Conservation (phyloP, 1,284 basidiomycete species). For the Austroboletus niveus region DNA sequence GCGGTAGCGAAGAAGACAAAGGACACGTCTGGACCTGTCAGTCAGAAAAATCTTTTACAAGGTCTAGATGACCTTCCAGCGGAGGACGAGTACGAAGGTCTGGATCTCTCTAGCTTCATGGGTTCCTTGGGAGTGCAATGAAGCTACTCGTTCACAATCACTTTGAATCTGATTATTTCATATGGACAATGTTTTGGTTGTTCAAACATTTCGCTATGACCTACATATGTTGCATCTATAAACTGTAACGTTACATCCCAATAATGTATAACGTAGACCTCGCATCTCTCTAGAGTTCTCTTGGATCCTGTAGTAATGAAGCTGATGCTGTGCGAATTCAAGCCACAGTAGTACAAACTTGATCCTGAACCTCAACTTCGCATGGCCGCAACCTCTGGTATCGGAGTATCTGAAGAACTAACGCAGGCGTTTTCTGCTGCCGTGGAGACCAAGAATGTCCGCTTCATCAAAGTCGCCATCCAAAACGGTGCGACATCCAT, state of each 20-base stretch:
- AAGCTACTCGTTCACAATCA: not conserved
- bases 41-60: slow-evolving; percentile 78
- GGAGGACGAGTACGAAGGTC: slow-evolving; percentile 86
- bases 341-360: not conserved
- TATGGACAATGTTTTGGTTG: slow-evolving; percentile 16
- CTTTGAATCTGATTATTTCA: slow-evolving; percentile 14
- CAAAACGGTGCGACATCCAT: slow-evolving; percentile 54
- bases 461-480: slow-evolving; percentile 76
- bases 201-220: slow-evolving; percentile 18
- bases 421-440: slow-evolving; percentile 55
- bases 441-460: slow-evolving; percentile 45
- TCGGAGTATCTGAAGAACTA: slow-evolving; percentile 54
- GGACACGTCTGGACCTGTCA: slow-evolving; percentile 50
- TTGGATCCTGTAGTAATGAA: slow-evolving; percentile 4
- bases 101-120: slow-evolving; percentile 86
- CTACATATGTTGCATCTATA: slow-evolving; percentile 36
- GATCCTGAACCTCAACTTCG: not conserved
- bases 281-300: slow-evolving; percentile 14
- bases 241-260: slow-evolving; percentile 31
- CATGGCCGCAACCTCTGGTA: slow-evolving; percentile 74
- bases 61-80: slow-evolving; percentile 87
- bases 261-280: slow-evolving; percentile 37
- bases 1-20: slow-evolving; percentile 55
- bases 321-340: not conserved
- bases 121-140: slow-evolving; percentile 55